Conservation (phyloP, 2,329 filamentous ascomycete genomes). For the Xylariaceae sp. region DNA sequence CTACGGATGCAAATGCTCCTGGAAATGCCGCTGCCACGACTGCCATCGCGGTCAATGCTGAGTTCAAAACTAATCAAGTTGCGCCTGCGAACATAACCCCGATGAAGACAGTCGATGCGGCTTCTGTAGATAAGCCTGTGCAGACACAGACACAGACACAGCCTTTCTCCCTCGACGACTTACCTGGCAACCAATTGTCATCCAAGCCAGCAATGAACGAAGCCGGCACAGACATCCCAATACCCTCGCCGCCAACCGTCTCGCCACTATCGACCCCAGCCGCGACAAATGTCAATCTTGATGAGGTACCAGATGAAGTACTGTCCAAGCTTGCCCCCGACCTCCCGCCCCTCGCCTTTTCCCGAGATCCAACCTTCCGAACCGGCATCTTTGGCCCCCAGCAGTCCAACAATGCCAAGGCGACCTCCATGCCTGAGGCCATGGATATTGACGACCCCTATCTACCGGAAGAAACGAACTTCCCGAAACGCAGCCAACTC, state of each 20-base stretch:
- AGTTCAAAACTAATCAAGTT: constrained; percentile 14
- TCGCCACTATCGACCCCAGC: constrained; percentile 34
- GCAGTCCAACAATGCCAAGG: neutral
- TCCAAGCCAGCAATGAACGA: constrained; percentile 8
- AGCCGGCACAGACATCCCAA: constrained; percentile 21
- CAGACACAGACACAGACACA: neutral
- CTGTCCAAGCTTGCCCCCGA: constrained; percentile 25
- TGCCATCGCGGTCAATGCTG: constrained; percentile 6
- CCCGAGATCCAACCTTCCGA: constrained; percentile 15
- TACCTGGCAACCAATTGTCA: constrained; percentile 1
- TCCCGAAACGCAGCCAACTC: constrained; percentile 21
- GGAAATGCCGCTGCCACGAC: constrained; percentile 5
- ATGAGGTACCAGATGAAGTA: constrained; percentile 27
- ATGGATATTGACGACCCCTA: constrained; percentile 18
- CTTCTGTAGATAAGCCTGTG: neutral
- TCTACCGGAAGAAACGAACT: constrained; percentile 10
- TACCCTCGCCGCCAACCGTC: constrained; percentile 34
- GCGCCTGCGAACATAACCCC: constrained; percentile 17
- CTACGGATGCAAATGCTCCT: constrained; percentile 7
- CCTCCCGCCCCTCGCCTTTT: constrained; percentile 13
- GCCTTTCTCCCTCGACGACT: neutral
- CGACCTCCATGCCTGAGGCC: constrained; percentile 7
- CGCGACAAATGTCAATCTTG: constrained; percentile 30
- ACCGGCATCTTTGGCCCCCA: constrained; percentile 8
- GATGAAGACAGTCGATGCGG: neutral